Evolutionary conservation across 2,329 filamentous ascomycete species (phyloP).

Genomic region (Zymoseptoria brevis): DNA sequence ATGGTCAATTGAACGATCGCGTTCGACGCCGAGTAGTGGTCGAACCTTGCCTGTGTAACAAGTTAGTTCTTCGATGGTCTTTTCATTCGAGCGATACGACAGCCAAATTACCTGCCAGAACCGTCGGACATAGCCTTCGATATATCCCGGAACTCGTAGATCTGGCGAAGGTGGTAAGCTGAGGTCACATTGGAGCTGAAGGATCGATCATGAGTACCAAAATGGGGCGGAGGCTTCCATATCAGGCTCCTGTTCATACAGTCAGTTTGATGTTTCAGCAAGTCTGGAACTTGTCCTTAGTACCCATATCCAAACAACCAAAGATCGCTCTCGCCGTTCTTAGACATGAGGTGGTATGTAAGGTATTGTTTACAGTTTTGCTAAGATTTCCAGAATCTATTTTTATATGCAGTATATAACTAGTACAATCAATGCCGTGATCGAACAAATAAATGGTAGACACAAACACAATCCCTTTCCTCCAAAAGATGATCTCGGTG

Average conservation of each 20-base stretch:
- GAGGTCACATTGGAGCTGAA: not conserved
- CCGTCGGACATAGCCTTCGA: slow-evolving; percentile 84
- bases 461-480: too few species aligned
- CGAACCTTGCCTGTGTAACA: too few species aligned
- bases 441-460: too few species aligned
- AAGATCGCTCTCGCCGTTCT: slow-evolving; percentile 47
- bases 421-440: too few species aligned
- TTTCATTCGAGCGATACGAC: too few species aligned
- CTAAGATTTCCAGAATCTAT: not conserved
- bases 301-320: slow-evolving; percentile 98
- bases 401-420: not conserved
- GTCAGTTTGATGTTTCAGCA: slow-evolving; percentile 7
- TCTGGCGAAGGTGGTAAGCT: slow-evolving; percentile 46
- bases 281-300: slow-evolving; percentile 16
- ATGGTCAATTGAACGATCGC: too few species aligned
- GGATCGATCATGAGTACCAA: slow-evolving; percentile 50
- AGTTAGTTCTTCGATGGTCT: too few species aligned
- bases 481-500: too few species aligned
- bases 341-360: slow-evolving; percentile 5
- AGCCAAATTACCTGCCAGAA: slow-evolving; percentile 72
- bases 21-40: too few species aligned
- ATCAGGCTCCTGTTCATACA: slow-evolving; percentile 66
- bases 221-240: slow-evolving; percentile 96
- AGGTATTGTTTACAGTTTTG: not conserved
- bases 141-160: slow-evolving; percentile 76